Conservation (phyloP, 2,329 filamentous ascomycete genomes). For the Magnaporthiopsis incrustans region DNA sequence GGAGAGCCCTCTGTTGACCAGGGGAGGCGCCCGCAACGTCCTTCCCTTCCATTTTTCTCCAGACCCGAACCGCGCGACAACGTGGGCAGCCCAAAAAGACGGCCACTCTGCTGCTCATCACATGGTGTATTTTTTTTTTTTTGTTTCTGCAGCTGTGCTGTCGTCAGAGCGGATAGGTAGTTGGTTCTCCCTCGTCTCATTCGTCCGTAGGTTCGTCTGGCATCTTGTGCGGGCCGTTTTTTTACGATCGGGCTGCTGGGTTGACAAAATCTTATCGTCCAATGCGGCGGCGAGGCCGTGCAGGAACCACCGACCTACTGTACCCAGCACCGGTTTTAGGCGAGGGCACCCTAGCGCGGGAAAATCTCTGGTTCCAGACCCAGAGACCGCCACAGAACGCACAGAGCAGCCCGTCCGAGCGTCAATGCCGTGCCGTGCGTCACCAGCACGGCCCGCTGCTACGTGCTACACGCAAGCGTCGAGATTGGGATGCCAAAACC, state of each 20-base stretch:
- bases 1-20: too few relatives aligned
- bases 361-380: neutral
- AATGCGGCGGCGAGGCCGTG: neutral
- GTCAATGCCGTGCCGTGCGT: neutral
- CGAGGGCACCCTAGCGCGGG: neutral
- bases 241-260: neutral
- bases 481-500: neutral
- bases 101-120: neutral
- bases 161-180: neutral
- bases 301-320: too few relatives aligned
- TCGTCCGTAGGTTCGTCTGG: neutral
- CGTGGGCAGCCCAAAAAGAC: neutral
- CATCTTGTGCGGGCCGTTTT: neutral
- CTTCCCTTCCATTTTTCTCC: too few relatives aligned
- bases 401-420: neutral
- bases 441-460: too few relatives aligned
- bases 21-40: too few relatives aligned
- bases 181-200: neutral
- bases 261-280: neutral
- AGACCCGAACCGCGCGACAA: neutral
- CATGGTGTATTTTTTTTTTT: neutral
- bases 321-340: neutral
- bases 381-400: too few relatives aligned
- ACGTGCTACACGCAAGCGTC: too few relatives aligned
- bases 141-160: too few relatives aligned